These are phyloP conservation scores for Colletotrichum kahawae DNA, from an alignment of 2,329 filamentous ascomycete species.

Conservation along the genomic window DNA sequence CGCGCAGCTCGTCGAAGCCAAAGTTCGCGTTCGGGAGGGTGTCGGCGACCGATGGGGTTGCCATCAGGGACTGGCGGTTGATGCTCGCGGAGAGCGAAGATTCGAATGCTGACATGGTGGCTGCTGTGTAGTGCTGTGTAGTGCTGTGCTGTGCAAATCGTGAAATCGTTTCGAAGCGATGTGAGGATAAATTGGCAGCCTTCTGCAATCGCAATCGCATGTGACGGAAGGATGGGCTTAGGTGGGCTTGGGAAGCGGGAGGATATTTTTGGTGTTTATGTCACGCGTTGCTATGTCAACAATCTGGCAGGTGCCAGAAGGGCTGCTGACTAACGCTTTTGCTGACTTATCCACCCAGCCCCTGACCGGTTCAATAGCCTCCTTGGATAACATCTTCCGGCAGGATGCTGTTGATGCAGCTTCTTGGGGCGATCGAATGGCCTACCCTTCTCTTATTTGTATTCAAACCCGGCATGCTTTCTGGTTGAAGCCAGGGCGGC, in stretches of 20 bases:
- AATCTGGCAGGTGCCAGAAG: background rate
- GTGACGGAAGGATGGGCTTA: background rate
- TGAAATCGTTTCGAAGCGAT: background rate
- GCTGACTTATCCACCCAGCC: background rate
- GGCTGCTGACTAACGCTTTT: background rate
- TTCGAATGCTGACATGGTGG: constrained; percentile 66
- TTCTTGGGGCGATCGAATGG: background rate
- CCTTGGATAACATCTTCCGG: background rate
- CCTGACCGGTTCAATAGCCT: background rate
- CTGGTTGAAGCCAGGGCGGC: background rate
- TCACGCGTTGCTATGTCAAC: constrained; percentile 21
- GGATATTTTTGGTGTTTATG: constrained; percentile 14
- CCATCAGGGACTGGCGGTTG: constrained; percentile 61
- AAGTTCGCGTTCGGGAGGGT: constrained; percentile 90
- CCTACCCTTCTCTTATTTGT: background rate
- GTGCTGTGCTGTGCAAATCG: background rate
- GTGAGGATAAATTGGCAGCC: background rate
- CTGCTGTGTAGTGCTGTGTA: background rate
- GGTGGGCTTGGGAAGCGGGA: background rate
- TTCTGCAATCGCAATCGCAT: background rate
- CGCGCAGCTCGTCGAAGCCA: constrained; percentile 92
- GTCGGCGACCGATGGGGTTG: constrained; percentile 72
- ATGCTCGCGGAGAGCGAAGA: constrained; percentile 70
- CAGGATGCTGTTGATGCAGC: background rate
- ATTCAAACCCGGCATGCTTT: too few relatives aligned